Evolutionary conservation across 768 basidiomycete genomes (phyloP).

Genomic region (Tricholoma matsutake): DNA sequence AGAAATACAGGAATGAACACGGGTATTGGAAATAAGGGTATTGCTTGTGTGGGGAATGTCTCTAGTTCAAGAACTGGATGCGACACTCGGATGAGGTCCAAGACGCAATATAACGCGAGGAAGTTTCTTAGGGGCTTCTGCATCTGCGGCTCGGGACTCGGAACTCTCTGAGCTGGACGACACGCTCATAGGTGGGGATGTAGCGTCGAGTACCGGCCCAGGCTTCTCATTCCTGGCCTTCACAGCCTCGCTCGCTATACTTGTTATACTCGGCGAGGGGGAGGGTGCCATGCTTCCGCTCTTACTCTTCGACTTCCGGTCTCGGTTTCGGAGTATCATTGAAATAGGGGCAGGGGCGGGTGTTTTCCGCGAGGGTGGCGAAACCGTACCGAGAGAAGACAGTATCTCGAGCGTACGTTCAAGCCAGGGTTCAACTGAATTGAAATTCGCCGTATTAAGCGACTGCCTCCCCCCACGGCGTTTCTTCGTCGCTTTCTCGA

Average conservation of each 20-base stretch:
- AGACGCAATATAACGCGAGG: constrained; percentile 32
- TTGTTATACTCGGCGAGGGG: not conserved
- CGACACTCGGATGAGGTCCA: constrained; percentile 23
- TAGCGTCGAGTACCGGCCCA: not conserved
- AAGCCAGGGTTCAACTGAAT: constrained; percentile 51
- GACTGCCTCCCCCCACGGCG: constrained; percentile 49
- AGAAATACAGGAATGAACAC: not conserved
- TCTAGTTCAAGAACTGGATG: not conserved
- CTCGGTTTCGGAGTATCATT: constrained; percentile 14
- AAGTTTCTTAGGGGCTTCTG: constrained; percentile 42
- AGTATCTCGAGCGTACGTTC: constrained; percentile 52
- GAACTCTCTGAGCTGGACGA: constrained; percentile 35
- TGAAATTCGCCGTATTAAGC: constrained; percentile 26
- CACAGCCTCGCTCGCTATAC: not conserved
- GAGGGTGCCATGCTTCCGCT: constrained; percentile 12
- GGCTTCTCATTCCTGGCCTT: not conserved
- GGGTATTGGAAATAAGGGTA: constrained; percentile 4
- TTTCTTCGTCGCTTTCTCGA: constrained; percentile 65
- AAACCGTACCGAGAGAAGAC: constrained; percentile 36
- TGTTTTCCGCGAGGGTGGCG: constrained; percentile 2
- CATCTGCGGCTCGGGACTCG: constrained; percentile 29
- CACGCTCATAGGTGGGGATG: constrained; percentile 16
- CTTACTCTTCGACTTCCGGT: constrained; percentile 11
- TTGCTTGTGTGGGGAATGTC: not conserved
- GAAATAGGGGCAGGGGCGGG: constrained; percentile 4